These are phyloP conservation scores for Termitomyces sp. DNA, from an alignment of 768 basidiomycete genomes.

Conservation along the genomic window DNA sequence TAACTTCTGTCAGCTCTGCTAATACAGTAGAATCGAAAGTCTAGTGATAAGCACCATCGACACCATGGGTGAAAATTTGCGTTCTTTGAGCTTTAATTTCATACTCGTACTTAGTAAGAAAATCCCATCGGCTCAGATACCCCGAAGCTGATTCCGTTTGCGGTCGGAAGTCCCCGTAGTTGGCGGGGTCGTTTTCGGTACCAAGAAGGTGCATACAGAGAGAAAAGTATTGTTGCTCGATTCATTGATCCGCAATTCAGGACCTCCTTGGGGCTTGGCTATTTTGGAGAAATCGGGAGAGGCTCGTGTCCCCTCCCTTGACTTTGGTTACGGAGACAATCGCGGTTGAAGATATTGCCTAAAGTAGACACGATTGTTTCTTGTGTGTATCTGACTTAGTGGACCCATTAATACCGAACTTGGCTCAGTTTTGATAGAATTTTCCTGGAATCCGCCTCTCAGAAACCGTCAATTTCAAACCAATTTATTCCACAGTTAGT, in stretches of 20 bases:
- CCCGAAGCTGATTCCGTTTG: neutral
- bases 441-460: no score
- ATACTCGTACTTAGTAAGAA: neutral
- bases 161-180: neutral
- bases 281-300: neutral
- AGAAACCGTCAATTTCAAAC: no score
- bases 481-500: no score
- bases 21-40: neutral
- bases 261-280: neutral
- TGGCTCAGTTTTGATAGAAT: no score
- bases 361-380: neutral
- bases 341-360: neutral
- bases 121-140: neutral
- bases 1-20: neutral
- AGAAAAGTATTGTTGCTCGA: neutral
- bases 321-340: neutral
- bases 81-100: neutral
- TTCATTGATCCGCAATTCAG: neutral
- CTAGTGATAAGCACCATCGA: neutral
- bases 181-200: neutral
- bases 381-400: no score
- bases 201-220: neutral
- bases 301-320: neutral
- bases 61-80: neutral
- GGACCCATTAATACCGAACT: no score